Evolutionary conservation across 2,329 filamentous ascomycete genomes (phyloP), one percentile per base, ranked within the genome.

Genomic region (Fonsecaea multimorphosa): DNA sequence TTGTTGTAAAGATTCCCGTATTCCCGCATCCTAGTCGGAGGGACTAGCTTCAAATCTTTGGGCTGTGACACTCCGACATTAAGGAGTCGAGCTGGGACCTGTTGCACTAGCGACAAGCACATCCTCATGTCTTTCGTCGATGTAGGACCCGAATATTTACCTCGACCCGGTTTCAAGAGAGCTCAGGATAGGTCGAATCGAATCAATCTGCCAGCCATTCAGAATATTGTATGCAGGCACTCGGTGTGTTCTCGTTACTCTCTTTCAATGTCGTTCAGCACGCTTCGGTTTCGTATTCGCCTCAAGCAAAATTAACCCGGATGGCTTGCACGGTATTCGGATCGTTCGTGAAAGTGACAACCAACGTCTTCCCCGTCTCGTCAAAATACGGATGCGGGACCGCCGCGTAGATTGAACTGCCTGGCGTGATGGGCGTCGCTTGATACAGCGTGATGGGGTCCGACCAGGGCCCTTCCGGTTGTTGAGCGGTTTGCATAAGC

Each of bases 351-450:
- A 70, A 73, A 0, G 72, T 72, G 34, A 72, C 64, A 14, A 72
- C 67, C 61, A 73, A 61, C 14, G 68, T 72, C 59, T 67, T 70
- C 7, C 72, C 72, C 9, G 58, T 66, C 24, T 64, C 51, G 58
- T 73, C 72, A 44, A 67, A 73, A 52, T 73, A 72, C 9, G 67
- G 67, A 65, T 73, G 72, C n/a, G 70, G 68, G n/a, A 69, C 64
- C 4, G 72, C 71, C 9, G 71, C 71, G 56, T 73, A 73, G 22
- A 69, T 66, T 7, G 67, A 68, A 52, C 72, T 66, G 9, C 64
- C 66, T 11, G 68, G 58, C 5, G 44, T 62, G 16, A 70, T 31
- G 11, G 72, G 72, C 6, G 53, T 69, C 11, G 68, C 70, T 52
- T 72, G 70, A 51, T 73, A 69, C 38, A 72, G 36, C 11, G 64